Evolutionary conservation across 2,329 filamentous ascomycete genomes (phyloP).

Genomic region (Cladosporium sp.): DNA sequence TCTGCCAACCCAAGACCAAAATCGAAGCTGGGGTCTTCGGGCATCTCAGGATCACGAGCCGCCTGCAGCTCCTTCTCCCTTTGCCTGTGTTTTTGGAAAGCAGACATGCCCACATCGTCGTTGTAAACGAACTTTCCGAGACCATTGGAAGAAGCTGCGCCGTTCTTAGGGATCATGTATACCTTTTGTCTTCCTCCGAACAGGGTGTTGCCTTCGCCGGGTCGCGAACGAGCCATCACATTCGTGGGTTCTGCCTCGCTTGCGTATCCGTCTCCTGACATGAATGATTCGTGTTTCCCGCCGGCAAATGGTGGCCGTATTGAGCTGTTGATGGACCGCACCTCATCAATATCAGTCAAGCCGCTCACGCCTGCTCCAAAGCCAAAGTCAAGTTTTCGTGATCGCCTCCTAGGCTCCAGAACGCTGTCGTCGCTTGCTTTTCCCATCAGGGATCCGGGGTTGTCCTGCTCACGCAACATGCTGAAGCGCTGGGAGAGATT

Average conservation of each 20-base stretch:
- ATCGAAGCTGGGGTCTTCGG: conserved; percentile 35
- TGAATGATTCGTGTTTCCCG: conserved; percentile 64
- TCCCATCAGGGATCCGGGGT: conserved; percentile 82
- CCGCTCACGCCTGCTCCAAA: conserved; percentile 48
- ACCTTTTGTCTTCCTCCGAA: conserved; percentile 97
- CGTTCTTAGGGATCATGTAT: conserved; percentile 71
- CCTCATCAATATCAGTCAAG: conserved; percentile 85
- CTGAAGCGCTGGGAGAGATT: conserved; percentile 93
- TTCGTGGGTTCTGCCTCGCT: conserved; percentile 69
- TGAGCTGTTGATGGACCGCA: conserved; percentile 72
- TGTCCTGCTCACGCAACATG: conserved; percentile 93
- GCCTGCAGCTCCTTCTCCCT: conserved; percentile 55
- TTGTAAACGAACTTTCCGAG: conserved; percentile 78
- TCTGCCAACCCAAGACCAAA: conserved; percentile 36
- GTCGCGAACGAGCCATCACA: conserved; percentile 81
- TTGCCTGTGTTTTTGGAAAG: conserved; percentile 75
- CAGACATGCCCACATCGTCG: conserved; percentile 78
- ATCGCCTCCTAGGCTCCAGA: conserved; percentile 77
- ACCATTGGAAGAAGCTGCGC: conserved; percentile 42
- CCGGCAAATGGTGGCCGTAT: conserved; percentile 61
- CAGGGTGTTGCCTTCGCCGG: conserved; percentile 84
- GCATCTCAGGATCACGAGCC: conserved; percentile 25
- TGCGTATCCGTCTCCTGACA: conserved; percentile 59
- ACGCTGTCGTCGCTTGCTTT: conserved; percentile 97
- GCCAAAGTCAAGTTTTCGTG: conserved; percentile 72